Evolutionary conservation across 2,329 filamentous ascomycete species (phyloP).

Genomic region (Aspergillus unguis): DNA sequence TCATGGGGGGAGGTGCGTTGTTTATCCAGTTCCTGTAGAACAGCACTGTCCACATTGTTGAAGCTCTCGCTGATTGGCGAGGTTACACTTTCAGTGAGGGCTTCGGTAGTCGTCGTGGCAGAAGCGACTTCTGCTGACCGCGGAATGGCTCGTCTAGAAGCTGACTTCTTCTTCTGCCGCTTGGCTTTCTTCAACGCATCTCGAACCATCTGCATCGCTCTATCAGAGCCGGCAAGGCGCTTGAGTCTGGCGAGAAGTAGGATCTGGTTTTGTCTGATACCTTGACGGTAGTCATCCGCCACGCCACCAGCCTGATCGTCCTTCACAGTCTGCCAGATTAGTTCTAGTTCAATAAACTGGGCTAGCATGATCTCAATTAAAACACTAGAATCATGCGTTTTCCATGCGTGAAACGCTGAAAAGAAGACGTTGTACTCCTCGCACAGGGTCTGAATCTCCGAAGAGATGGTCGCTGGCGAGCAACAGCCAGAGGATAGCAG

Average conservation of each 20-base stretch:
- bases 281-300: constrained; percentile 61
- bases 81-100: constrained; percentile 36
- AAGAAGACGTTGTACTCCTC: constrained; percentile 59
- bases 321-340: constrained; percentile 66
- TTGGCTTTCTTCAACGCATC: constrained; percentile 60
- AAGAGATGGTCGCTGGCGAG: constrained; percentile 43
- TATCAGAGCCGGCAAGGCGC: constrained; percentile 59
- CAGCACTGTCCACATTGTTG: constrained; percentile 33
- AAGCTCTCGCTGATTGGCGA: constrained; percentile 43
- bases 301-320: constrained; percentile 60
- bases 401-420: constrained; percentile 63
- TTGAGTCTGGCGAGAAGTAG: constrained; percentile 61
- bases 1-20: constrained; percentile 37
- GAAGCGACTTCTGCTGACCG: constrained; percentile 48
- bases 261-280: constrained; percentile 65
- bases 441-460: constrained; percentile 48
- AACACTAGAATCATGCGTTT: constrained; percentile 60
- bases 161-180: constrained; percentile 49
- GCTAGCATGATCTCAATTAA: constrained; percentile 65
- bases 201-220: constrained; percentile 58
- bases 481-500: constrained; percentile 47
- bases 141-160: constrained; percentile 56
- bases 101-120: constrained; percentile 29
- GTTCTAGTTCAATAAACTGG: constrained; percentile 63
- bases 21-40: constrained; percentile 35